Evolutionary conservation across 1,139 yeast species (phyloP).

Genomic region (Hanseniaspora sp.): DNA sequence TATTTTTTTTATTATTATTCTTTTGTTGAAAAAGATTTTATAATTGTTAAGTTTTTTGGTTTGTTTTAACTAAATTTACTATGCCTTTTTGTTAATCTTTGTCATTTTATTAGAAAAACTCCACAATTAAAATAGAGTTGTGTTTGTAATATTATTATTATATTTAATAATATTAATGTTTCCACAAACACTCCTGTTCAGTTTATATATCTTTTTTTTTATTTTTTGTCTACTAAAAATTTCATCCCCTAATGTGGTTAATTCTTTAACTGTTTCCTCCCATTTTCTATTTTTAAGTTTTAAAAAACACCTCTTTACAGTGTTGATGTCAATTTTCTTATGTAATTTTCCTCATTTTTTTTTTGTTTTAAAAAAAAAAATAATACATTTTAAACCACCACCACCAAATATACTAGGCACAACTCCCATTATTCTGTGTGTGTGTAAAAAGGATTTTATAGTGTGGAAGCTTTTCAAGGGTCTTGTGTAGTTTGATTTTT

Average conservation of each 20-base stretch:
- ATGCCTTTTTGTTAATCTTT: background rate
- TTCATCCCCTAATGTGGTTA: background rate
- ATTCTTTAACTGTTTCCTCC: background rate
- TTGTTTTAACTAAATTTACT: background rate
- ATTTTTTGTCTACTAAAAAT: background rate
- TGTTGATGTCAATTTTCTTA: too few species aligned
- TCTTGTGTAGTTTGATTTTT: too few species aligned
- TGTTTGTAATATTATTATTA: background rate
- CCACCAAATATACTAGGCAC: background rate
- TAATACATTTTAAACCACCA: constrained; percentile 3
- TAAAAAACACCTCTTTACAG: background rate
- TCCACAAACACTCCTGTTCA: background rate
- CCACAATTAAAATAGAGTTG: background rate
- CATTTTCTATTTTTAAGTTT: background rate
- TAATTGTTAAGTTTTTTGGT: background rate
- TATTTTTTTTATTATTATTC: background rate
- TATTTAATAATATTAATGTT: background rate
- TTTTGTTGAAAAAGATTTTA: background rate
- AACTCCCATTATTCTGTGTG: background rate
- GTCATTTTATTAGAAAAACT: background rate
- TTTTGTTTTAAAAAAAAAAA: background rate
- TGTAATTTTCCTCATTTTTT: too few species aligned
- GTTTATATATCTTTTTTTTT: background rate
- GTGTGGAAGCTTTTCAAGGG: background rate
- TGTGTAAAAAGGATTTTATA: background rate